phyloP scores from a whole-genome alignment of 2,329 filamentous ascomycete species.

The Colletotrichum musae region DNA sequence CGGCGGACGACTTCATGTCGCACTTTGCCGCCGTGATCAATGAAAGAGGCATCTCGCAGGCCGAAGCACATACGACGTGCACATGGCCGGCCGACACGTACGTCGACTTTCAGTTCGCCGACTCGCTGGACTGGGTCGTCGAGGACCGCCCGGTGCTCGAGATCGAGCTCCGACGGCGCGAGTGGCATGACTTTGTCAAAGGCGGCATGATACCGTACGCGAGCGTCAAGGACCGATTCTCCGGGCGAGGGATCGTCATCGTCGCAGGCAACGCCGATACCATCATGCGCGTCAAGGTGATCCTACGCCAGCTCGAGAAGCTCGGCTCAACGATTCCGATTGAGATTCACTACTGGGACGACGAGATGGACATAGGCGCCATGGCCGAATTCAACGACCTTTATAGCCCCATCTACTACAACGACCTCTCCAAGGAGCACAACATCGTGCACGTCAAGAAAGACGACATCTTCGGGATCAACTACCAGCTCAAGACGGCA shows the following conservation, averaged over 20 bases:
- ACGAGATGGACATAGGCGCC: conserved; percentile 18
- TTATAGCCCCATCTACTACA: conserved; percentile 30
- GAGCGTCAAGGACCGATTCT: conserved; percentile 23
- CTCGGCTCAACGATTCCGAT: conserved; percentile 11
- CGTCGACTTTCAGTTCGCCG: conserved; percentile 28
- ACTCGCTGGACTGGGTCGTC: conserved; percentile 29
- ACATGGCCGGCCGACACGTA: conserved; percentile 25
- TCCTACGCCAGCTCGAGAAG: conserved; percentile 24
- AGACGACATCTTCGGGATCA: conserved; percentile 33
- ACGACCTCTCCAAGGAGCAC: conserved; percentile 28
- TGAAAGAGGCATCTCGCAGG: conserved; percentile 19
- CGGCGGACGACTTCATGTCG: conserved; percentile 23
- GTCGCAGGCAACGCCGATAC: conserved; percentile 36
- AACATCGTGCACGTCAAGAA: conserved; percentile 34
- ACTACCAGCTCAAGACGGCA: conserved; percentile 36
- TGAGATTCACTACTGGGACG: conserved; percentile 31
- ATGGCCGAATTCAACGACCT: conserved; percentile 30
- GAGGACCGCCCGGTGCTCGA: conserved; percentile 24
- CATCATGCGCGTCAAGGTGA: conserved; percentile 30
- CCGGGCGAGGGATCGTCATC: conserved; percentile 21
- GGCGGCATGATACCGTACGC: conserved; percentile 28
- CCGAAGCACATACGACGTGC: conserved; percentile 22
- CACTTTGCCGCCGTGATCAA: conserved; percentile 26
- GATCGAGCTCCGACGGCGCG: conserved; percentile 32
- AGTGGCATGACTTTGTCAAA: conserved; percentile 30